Evolutionary conservation across 768 basidiomycete species (phyloP), one percentile per base, ranked within the genome.

Genomic region (Collybiopsis confluens): DNA sequence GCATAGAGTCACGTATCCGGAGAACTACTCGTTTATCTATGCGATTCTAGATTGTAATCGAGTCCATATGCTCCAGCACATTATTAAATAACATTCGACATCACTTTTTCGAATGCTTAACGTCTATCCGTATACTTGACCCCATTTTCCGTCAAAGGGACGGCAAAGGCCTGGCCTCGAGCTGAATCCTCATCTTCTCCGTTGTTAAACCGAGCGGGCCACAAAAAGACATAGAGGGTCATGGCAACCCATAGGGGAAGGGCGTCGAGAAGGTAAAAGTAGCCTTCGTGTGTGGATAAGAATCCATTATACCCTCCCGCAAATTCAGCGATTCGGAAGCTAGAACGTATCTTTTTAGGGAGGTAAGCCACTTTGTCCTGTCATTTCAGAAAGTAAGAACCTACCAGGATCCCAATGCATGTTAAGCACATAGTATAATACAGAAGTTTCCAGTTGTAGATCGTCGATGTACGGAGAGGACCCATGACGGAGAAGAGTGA

Each of bases 201-300:
- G n/a, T 42, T 42, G 40, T 7, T 23, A 42, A 45, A 51, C 41
- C 57, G 54, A 1, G 21, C 16, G 9, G 60, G 60, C 60, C 60
- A 61, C 20, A 58, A 43, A 37, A 58, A 3, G 30, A 44, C 48
- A 53, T 76, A 81, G 4, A 75, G 66, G 3, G 58, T 62, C 45
- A 78, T 72, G 30, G 77, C 73, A 10, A 82, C 55, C 53, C 76
- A 67, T 15, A 83, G 69, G 15, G 81, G 80, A 7, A 81, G 64
- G 6, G 80, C 66, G 62, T 85, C 82, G 30, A 83, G 68, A 1
- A 60, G 67, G 63, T 80, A 85, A 61, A 85, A 81, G 61, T 67
- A 79, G 16, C 56, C 66, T 61, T 83, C 82, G 23, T 69, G 72
- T 10, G 70, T 74, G 4, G 72, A 65, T 27, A 84, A 68, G 30